A percentile compares a stretch with the other conserved stretches of the same genome.
phyloP scores from a whole-genome alignment of 2,329 filamentous ascomycete genomes.

The Pyricularia pennisetigena region DNA sequence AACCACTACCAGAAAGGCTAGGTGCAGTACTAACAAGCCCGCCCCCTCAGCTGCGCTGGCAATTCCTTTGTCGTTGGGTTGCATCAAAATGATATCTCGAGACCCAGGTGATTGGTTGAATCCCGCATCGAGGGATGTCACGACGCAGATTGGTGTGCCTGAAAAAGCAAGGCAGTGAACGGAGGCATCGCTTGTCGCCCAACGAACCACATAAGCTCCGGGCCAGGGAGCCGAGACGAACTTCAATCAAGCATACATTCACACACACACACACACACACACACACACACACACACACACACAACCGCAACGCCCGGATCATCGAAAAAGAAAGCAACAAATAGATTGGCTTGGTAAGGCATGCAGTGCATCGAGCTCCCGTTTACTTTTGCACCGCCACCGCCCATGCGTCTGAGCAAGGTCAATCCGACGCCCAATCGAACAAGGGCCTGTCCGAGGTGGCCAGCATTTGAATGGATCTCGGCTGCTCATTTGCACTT shows the following conservation, averaged over 20 bases:
- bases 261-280: too few species aligned
- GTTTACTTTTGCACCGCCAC: not conserved
- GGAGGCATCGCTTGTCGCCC: not conserved
- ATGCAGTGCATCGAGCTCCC: not conserved
- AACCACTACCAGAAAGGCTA: not conserved
- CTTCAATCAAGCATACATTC: not conserved
- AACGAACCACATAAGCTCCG: not conserved
- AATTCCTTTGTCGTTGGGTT: too few species aligned
- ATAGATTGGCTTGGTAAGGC: not conserved
- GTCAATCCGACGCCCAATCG: not conserved
- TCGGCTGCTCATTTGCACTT: not conserved
- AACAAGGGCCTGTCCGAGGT: not conserved
- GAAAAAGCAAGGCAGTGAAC: not conserved
- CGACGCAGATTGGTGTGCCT: not conserved
- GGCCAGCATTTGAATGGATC: not conserved
- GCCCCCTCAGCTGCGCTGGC: not conserved
- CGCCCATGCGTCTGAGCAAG: not conserved
- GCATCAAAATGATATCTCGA: not conserved
- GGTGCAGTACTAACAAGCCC: not conserved
- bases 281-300: not conserved
- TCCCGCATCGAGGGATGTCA: not conserved
- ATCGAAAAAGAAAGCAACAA: not conserved
- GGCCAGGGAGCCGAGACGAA: not conserved
- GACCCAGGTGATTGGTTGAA: not conserved
- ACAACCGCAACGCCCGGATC: not conserved